Evolutionary conservation across 768 basidiomycete species (phyloP).

Genomic region (Tulasnella calospora): DNA sequence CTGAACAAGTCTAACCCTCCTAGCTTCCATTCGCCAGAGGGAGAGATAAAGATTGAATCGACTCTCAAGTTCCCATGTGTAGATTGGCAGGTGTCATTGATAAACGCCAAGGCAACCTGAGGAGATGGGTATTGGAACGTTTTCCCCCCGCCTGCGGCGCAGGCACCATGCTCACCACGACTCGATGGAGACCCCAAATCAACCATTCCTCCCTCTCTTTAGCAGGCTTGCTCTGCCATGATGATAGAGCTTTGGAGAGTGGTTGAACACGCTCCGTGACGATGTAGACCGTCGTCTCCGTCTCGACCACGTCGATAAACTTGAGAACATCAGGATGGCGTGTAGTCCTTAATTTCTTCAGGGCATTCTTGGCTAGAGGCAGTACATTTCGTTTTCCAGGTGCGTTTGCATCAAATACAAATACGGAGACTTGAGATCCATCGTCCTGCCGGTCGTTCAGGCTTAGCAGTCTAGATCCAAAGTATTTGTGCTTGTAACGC

Average conservation of each 20-base stretch:
- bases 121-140: neutral
- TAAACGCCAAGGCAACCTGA: conserved; percentile 82
- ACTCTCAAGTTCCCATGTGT: conserved; percentile 76
- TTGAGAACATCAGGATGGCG: conserved; percentile 95
- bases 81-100: conserved; percentile 77
- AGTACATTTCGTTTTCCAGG: conserved; percentile 55
- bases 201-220: conserved; percentile 81
- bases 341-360: conserved; percentile 83
- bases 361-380: conserved; percentile 79
- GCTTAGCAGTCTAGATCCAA: conserved; percentile 1
- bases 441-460: conserved; percentile 66
- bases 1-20: conserved; percentile 92
- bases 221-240: conserved; percentile 57
- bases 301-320: conserved; percentile 90
- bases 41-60: conserved; percentile 82
- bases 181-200: conserved; percentile 87
- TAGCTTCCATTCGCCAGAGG: conserved; percentile 93
- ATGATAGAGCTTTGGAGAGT: conserved; percentile 54
- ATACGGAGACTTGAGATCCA: conserved; percentile 75
- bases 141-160: neutral
- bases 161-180: conserved; percentile 57
- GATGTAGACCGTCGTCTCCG: conserved; percentile 80
- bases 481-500: conserved; percentile 9
- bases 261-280: conserved; percentile 92
- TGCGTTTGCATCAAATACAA: conserved; percentile 70